Evolutionary conservation across 345 rosid species (phyloP).

Genomic region (Arabidopsis thaliana): TAIR10.1 NC_003071.7:8887001-8887500

Average conservation of each 20-base stretch:
- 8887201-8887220: neutral
- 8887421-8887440: neutral
- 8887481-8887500: slow-evolving; percentile 58
- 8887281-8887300: slow-evolving; percentile 57
- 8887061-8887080: neutral
- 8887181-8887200: slow-evolving; percentile 57
- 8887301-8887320: slow-evolving; percentile 65
- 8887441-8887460: slow-evolving; percentile 51
- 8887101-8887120: slow-evolving; percentile 21
- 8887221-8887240: slow-evolving; percentile 16
- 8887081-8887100: neutral
- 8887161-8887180: slow-evolving; percentile 61
- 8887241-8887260: slow-evolving; percentile 15
- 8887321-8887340: slow-evolving; percentile 67
- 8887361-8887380: slow-evolving; percentile 53
- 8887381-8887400: neutral
- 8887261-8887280: slow-evolving; percentile 55
- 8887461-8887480: slow-evolving; percentile 53
- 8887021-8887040: no score
- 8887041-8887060: neutral
- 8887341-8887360: slow-evolving; percentile 55
- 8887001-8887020: no score
- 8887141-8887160: slow-evolving; percentile 50
- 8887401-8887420: neutral
- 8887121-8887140: slow-evolving; percentile 10